phyloP scores from a whole-genome alignment of 2,329 filamentous ascomycete genomes.

The Colletotrichum sansevieriae region DNA sequence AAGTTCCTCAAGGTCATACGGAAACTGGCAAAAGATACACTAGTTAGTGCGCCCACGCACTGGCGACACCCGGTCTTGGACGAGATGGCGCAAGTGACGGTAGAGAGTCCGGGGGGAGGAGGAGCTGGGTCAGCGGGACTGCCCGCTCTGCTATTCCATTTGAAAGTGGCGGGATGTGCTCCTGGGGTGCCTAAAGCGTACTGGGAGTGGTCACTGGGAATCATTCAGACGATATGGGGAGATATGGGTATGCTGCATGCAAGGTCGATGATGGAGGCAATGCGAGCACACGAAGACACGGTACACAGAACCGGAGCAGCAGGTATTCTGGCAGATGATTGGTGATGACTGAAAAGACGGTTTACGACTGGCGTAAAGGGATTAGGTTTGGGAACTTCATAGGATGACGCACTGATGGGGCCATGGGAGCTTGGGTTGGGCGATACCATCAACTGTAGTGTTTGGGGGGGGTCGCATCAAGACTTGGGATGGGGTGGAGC shows the following conservation, averaged over 20 bases:
- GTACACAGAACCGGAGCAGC: conserved; percentile 36
- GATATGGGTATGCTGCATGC: conserved; percentile 67
- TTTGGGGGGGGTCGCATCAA: conserved; percentile 8
- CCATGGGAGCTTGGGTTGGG: neutral
- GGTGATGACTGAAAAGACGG: conserved; percentile 18
- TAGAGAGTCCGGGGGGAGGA: conserved; percentile 54
- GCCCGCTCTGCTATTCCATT: conserved; percentile 62
- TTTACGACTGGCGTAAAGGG: neutral
- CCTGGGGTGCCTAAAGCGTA: conserved; percentile 58
- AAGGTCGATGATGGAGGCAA: conserved; percentile 57
- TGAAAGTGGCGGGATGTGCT: conserved; percentile 61
- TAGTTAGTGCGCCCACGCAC: conserved; percentile 62
- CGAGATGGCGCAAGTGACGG: conserved; percentile 51
- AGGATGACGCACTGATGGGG: neutral
- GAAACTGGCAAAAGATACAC: conserved; percentile 57
- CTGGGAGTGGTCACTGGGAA: conserved; percentile 59
- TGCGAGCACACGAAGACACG: conserved; percentile 48
- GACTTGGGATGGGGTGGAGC: neutral
- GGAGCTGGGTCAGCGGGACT: conserved; percentile 63
- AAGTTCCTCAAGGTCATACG: conserved; percentile 52
- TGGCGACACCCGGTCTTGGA: conserved; percentile 64
- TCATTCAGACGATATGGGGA: conserved; percentile 63
- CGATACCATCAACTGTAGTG: conserved; percentile 27
- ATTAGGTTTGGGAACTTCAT: neutral
- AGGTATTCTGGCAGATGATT: conserved; percentile 40